A percentile compares a stretch with the other conserved stretches of the same genome.
Evolutionary conservation across 768 basidiomycete species (phyloP).

Genomic region (Lactarius hatsudake): DNA sequence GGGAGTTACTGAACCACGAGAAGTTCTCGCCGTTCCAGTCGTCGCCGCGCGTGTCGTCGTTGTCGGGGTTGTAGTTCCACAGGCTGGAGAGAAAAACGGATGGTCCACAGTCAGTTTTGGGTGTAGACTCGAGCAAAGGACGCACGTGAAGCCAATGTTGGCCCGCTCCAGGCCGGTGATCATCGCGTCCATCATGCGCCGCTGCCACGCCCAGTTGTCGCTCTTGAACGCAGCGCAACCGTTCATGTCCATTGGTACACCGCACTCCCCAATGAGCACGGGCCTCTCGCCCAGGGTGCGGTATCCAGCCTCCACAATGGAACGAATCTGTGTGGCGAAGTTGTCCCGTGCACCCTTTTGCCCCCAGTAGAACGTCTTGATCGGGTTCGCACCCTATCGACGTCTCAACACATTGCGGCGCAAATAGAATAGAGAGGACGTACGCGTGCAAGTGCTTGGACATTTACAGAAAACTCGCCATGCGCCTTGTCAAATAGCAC

Average conservation of each 20-base stretch:
- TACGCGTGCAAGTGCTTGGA: slow-evolving; percentile 88
- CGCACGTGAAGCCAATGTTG: slow-evolving; percentile 83
- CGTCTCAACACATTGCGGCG: slow-evolving; percentile 18
- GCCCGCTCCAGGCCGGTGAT: slow-evolving; percentile 76
- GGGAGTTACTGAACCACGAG: slow-evolving; percentile 79
- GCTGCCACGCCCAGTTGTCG: slow-evolving; percentile 78
- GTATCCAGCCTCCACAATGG: slow-evolving; percentile 69
- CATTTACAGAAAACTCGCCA: slow-evolving; percentile 85
- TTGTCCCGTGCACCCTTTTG: slow-evolving; percentile 78
- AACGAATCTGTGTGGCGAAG: slow-evolving; percentile 76
- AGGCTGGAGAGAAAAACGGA: slow-evolving; percentile 46
- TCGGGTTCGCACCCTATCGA: slow-evolving; percentile 77
- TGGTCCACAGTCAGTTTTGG: background rate
- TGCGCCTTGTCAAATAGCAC: slow-evolving; percentile 82
- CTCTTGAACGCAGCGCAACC: slow-evolving; percentile 52
- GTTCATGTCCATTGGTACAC: slow-evolving; percentile 97
- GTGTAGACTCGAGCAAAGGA: slow-evolving; percentile 20
- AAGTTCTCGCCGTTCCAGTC: slow-evolving; percentile 98
- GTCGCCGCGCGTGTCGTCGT: slow-evolving; percentile 76
- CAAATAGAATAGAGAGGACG: slow-evolving; percentile 25
- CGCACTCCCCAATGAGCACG: slow-evolving; percentile 87
- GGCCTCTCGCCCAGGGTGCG: slow-evolving; percentile 75
- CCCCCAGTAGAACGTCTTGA: slow-evolving; percentile 85
- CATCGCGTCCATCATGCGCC: slow-evolving; percentile 93
- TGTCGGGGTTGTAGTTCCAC: slow-evolving; percentile 94